phyloP scores from a whole-genome alignment of 371 early-diverging fungal genomes.

The Rhizopus stolonifer region DNA sequence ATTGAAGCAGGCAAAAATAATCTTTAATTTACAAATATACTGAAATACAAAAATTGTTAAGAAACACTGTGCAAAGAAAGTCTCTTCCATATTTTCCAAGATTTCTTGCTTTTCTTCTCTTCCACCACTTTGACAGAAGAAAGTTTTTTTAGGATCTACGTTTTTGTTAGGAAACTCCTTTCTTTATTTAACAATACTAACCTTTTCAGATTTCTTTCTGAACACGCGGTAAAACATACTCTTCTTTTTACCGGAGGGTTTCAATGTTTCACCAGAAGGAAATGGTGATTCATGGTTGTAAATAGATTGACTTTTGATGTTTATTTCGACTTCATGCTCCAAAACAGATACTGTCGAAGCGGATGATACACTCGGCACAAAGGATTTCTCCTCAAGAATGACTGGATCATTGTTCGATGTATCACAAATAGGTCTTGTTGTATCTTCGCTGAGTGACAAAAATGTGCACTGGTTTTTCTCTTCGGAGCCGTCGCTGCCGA shows the following conservation, averaged over 20 bases:
- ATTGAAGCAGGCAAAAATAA: neutral
- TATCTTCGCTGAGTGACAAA: conserved; percentile 1
- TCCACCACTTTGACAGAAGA: neutral
- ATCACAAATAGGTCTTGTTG: no score
- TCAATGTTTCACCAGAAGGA: neutral
- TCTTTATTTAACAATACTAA: neutral
- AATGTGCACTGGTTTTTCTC: neutral
- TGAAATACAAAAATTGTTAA: neutral
- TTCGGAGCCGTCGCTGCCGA: neutral
- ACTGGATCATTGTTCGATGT: neutral
- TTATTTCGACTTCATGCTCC: neutral
- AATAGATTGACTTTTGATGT: neutral
- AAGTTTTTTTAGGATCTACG: neutral
- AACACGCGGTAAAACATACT: neutral
- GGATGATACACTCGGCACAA: neutral
- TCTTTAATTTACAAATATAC: neutral
- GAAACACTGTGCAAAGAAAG: neutral
- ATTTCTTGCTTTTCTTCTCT: neutral
- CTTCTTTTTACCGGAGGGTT: neutral
- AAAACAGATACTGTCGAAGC: neutral
- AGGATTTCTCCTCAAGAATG: neutral
- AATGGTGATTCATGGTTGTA: neutral
- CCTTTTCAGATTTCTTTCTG: neutral
- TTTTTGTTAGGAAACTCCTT: no score
- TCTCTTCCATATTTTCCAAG: neutral